Percentiles rank a stretch among this genome's conserved stretches.
phyloP scores from a whole-genome alignment of 805 yeast genomes.

The Candida tibetensis region DNA sequence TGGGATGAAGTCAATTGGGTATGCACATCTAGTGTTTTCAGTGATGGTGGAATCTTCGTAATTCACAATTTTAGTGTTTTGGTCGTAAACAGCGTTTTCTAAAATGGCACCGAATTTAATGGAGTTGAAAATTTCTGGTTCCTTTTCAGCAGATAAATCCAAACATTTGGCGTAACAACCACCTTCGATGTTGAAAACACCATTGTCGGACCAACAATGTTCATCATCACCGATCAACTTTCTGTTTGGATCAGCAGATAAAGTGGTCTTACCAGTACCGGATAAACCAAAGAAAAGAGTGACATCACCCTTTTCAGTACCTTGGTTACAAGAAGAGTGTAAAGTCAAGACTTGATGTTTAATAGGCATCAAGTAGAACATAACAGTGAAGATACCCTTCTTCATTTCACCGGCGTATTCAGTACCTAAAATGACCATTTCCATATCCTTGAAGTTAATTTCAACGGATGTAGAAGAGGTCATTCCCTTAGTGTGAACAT shows the following conservation, averaged over 20 bases:
- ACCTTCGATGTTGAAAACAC: conserved; percentile 99
- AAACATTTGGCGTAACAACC: conserved; percentile 99
- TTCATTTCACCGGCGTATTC: conserved; percentile 99
- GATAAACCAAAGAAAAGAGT: conserved; percentile 95
- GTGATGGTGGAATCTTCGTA: conserved; percentile 79
- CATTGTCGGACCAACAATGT: conserved; percentile 98
- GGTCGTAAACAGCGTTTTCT: conserved; percentile 90
- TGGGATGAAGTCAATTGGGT: conserved; percentile 96
- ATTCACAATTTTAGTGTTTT: conserved; percentile 75
- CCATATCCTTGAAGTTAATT: conserved; percentile 95
- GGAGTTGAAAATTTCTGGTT: conserved; percentile 96
- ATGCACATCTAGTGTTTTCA: conserved; percentile 97
- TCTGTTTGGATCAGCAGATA: conserved; percentile 95
- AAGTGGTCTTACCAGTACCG: conserved; percentile 97
- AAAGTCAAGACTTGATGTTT: conserved; percentile 86
- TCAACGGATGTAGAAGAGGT: conserved; percentile 94
- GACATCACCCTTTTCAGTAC: conserved; percentile 75
- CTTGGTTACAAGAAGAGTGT: conserved; percentile 95
- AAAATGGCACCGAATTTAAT: conserved; percentile 91
- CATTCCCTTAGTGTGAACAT: conserved; percentile 95
- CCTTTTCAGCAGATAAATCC: conserved; percentile 84
- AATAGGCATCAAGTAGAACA: conserved; percentile 98
- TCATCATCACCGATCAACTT: conserved; percentile 96
- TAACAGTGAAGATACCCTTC: conserved; percentile 97
- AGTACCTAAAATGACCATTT: conserved; percentile 97